phyloP scores from a whole-genome alignment of 2,329 filamentous ascomycete genomes.

The Penicillium sp. region DNA sequence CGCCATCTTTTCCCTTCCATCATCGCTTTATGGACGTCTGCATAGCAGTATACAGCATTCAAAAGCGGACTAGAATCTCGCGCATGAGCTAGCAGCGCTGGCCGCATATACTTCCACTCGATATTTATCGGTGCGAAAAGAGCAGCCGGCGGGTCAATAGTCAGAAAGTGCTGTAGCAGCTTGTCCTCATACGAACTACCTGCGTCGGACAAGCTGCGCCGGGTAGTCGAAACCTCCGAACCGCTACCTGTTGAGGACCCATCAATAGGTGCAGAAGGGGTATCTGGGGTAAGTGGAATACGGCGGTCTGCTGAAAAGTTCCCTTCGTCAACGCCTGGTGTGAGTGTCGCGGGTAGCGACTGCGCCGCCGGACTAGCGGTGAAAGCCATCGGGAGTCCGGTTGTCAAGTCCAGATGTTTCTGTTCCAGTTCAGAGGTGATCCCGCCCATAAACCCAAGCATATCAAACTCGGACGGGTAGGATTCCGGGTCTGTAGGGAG shows the following conservation, averaged over 20 bases:
- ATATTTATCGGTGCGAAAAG: slow-evolving; percentile 32
- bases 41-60: slow-evolving; percentile 35
- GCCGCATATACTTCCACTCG: slow-evolving; percentile 35
- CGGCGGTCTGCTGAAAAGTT: slow-evolving; percentile 11
- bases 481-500: slow-evolving; percentile 3
- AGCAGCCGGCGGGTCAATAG: slow-evolving; percentile 29
- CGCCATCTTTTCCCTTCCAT: slow-evolving; percentile 28
- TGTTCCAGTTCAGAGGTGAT: slow-evolving; percentile 37
- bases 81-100: slow-evolving; percentile 26
- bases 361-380: slow-evolving; percentile 11
- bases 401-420: slow-evolving; percentile 34
- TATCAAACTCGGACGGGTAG: slow-evolving; percentile 29
- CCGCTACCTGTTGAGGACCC: slow-evolving; percentile 13
- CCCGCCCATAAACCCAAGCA: slow-evolving; percentile 38
- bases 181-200: slow-evolving; percentile 29
- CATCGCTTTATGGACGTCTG: slow-evolving; percentile 32
- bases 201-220: slow-evolving; percentile 22
- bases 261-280: slow-evolving; percentile 13
- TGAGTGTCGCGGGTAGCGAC: slow-evolving; percentile 6
- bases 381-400: slow-evolving; percentile 18
- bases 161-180: slow-evolving; percentile 30
- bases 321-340: slow-evolving; percentile 4
- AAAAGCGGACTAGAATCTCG: slow-evolving; percentile 26
- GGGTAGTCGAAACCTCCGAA: slow-evolving; percentile 15
- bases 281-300: slow-evolving; percentile 16